Evolutionary conservation across 306 rosid genomes (phyloP).

Genomic region (Castanopsis chinensis): DNA sequence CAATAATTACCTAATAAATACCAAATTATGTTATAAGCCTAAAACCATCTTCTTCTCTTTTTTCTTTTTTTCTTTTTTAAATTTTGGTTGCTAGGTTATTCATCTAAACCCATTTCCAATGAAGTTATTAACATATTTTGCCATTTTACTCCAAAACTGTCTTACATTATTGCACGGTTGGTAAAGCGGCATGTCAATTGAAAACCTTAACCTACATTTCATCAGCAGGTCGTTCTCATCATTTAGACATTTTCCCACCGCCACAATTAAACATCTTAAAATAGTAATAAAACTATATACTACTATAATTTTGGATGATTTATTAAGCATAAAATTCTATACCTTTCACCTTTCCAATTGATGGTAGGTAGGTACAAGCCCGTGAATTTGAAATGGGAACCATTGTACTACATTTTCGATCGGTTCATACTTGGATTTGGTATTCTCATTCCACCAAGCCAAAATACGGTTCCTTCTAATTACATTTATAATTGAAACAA

Average conservation of each 20-base stretch:
- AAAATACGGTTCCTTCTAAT: not conserved
- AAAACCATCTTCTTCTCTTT: not conserved
- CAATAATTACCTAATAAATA: not conserved
- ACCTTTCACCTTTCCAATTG: not conserved
- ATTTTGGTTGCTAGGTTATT: not conserved
- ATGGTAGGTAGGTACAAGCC: not conserved
- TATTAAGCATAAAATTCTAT: not conserved
- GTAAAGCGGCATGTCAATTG: constrained; percentile 42
- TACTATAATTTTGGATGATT: no score
- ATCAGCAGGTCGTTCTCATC: not conserved
- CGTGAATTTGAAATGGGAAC: not conserved
- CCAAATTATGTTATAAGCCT: constrained; percentile 29
- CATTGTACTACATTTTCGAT: not conserved
- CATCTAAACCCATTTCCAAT: not conserved
- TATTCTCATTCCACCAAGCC: not conserved
- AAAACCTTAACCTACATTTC: constrained; percentile 22
- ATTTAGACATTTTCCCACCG: not conserved
- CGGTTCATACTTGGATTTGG: not conserved
- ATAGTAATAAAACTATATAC: no score
- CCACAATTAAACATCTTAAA: not conserved
- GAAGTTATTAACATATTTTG: constrained; percentile 36
- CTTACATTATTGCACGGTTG: constrained; percentile 35
- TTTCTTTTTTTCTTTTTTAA: not conserved
- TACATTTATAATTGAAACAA: not conserved
- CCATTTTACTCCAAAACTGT: constrained; percentile 24